Evolutionary conservation across 2,329 filamentous ascomycete species (phyloP).

Genomic region (Alternaria sp.): DNA sequence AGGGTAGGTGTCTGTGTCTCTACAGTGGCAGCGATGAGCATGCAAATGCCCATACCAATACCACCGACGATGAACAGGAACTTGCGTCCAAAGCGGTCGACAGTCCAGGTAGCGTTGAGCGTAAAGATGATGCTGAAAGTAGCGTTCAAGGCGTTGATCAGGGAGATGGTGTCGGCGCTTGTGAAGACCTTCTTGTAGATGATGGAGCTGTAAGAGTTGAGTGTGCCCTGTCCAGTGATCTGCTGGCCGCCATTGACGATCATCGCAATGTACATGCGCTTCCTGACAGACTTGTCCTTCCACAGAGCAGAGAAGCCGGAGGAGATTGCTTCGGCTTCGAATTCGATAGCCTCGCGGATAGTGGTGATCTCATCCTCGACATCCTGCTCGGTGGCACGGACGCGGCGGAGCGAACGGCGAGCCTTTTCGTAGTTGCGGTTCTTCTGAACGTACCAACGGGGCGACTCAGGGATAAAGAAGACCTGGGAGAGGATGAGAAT

Average conservation of each 20-base stretch:
- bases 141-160: slow-evolving; percentile 77
- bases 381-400: slow-evolving; percentile 69
- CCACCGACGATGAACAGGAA: slow-evolving; percentile 73
- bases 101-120: slow-evolving; percentile 74
- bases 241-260: slow-evolving; percentile 74
- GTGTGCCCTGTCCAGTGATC: slow-evolving; percentile 73
- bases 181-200: slow-evolving; percentile 76
- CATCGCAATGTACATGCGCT: slow-evolving; percentile 69
- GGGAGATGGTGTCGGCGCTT: slow-evolving; percentile 61
- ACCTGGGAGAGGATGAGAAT: slow-evolving; percentile 66
- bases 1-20: slow-evolving; percentile 63
- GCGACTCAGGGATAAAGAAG: slow-evolving; percentile 69
- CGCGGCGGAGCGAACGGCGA: slow-evolving; percentile 61
- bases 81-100: slow-evolving; percentile 73
- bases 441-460: slow-evolving; percentile 71
- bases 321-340: slow-evolving; percentile 72
- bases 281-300: slow-evolving; percentile 72
- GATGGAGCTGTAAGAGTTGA: slow-evolving; percentile 75
- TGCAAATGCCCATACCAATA: slow-evolving; percentile 72
- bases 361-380: slow-evolving; percentile 70
- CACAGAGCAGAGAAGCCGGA: slow-evolving; percentile 69
- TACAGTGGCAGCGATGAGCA: slow-evolving; percentile 68
- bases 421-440: slow-evolving; percentile 67
- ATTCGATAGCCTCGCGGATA: slow-evolving; percentile 73
- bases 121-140: slow-evolving; percentile 77